Base-by-base conservation (phyloP, 805 yeast genomes). In the Suhomyces kilbournensis region DNA sequence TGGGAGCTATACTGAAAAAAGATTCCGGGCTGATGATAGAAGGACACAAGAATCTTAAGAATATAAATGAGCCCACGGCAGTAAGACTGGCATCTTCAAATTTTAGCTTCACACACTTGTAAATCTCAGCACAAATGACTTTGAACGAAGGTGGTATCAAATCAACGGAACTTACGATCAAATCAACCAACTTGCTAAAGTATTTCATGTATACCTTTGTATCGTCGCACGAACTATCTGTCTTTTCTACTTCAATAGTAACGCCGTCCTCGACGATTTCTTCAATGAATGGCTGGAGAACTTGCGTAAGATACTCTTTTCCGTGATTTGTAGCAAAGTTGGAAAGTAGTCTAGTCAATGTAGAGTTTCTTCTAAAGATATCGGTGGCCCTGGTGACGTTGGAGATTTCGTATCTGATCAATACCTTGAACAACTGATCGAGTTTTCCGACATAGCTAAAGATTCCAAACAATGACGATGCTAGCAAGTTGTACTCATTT, bases 21-120 rank as follows among this genome's bases (percentile, higher is more conserved):
- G 85, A 76, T 52, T 89, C 96, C 0, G 97, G 97, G 32, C 90
- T 84, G 12, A 92, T 92, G 59, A 92, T 84, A 0, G 96, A 96
- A 10, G 98, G 97, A 64, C 96, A 88, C 54, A 87, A 78, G 56
- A 86, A 83, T 52, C 96, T 72, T 58, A 93, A 74, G 62, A 93
- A 92, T 50, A 93, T 74, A 64, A 88, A 93, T 0, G 96, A 91
- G 0, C 97, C 96, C 25, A 90, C 86, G 0, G 96, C 90, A 39
- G 84, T 75, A 23, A 74, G 56, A 38, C 80, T 74, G 44, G 85
- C 79, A 39, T 86, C 86, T 39, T 81, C 84, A 59, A 86, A 86
- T 57, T 82, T 82, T n/a, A 70, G 68, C 26, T 77, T 70, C 49
- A 89, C 83, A 51, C 85, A 73, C 39, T 71, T 64, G 68, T 78